Evolutionary conservation across 208 protist species (phyloP), one percentile per base, ranked within the genome.

Genomic region (Crithidia fasciculata): DNA sequence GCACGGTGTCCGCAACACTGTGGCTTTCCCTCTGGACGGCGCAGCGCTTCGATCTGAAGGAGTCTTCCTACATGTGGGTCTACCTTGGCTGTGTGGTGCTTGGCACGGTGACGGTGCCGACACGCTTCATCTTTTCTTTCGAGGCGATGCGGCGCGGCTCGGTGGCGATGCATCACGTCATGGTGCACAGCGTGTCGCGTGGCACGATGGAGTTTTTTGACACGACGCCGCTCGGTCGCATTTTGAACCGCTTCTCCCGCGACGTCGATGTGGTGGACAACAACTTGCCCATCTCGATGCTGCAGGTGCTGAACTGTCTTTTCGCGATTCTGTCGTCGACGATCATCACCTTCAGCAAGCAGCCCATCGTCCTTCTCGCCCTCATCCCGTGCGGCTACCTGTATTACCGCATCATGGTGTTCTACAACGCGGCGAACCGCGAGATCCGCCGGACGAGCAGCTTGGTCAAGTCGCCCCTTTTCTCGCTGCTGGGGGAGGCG

Each of bases 201-300:
- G 81, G 83, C n/a, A 91, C 93, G 8, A 91, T 97, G 79, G 62
- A 70, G n/a, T 99, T 98, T 71, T 99, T 98, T 77, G 96, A 99
- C 77, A 92, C 82, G 5, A 99, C 92, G 2, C 97, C 96, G 0
- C 49, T 92, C 7, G 98, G 98, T 4, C 87, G 97, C 45, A 92
- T 99, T 37, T 45, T 99, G n/a, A 98, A 98, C 71, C 85, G 98
- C 41, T 99, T 99, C 79, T 92, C 84, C n/a, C 92, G 93, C 43
- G 98, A 99, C 60, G 82, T 97, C 13, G 83, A 87, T 47, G 74
- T 64, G n/a, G 74, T 98, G 19, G 95, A 98, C 72, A 72, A 76
- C 18, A 69, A 65, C 47, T 74, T 96, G 28, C 87, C 68, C 36
- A 28, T 68, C 12, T 84, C 83, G 43, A 47, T 95, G 40, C 78